Evolutionary conservation across 2,329 filamentous ascomycete genomes (phyloP).

Genomic region (Monilinia polystroma): DNA sequence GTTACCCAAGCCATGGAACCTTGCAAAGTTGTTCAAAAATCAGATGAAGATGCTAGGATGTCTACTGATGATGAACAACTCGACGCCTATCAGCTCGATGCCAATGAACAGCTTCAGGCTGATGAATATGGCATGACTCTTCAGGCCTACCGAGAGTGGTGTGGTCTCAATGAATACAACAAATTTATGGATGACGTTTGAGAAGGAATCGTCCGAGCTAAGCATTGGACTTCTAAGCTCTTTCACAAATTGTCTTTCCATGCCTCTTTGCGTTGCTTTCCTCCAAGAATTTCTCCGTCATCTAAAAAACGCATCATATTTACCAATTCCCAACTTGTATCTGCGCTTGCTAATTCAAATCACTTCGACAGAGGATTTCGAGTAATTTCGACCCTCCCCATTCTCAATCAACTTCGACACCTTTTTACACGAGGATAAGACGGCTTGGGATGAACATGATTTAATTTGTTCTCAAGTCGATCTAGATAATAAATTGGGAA

Average conservation of each 20-base stretch:
- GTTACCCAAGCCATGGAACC: not conserved
- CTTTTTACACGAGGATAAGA: not conserved
- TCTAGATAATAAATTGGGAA: not conserved
- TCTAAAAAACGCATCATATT: not conserved
- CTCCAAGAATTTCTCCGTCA: not conserved
- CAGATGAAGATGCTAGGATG: not conserved
- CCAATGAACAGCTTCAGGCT: constrained; percentile 1
- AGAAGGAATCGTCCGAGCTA: not conserved
- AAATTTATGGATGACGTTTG: not conserved
- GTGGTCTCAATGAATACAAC: not conserved
- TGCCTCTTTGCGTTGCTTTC: not conserved
- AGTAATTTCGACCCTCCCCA: not conserved
- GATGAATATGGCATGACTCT: not conserved
- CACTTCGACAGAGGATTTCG: constrained; percentile 7
- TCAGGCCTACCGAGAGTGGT: constrained; percentile 1
- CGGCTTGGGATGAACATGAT: not conserved
- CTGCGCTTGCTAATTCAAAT: not conserved
- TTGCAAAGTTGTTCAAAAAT: constrained; percentile 5
- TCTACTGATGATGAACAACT: not conserved
- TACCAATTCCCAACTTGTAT: not conserved
- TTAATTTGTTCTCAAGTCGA: not conserved
- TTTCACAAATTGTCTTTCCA: not conserved
- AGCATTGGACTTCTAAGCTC: not conserved
- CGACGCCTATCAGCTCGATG: not conserved
- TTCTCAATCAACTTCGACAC: not conserved